Base-by-base conservation (phyloP, 768 basidiomycete genomes). In the Cyathus striatus region DNA sequence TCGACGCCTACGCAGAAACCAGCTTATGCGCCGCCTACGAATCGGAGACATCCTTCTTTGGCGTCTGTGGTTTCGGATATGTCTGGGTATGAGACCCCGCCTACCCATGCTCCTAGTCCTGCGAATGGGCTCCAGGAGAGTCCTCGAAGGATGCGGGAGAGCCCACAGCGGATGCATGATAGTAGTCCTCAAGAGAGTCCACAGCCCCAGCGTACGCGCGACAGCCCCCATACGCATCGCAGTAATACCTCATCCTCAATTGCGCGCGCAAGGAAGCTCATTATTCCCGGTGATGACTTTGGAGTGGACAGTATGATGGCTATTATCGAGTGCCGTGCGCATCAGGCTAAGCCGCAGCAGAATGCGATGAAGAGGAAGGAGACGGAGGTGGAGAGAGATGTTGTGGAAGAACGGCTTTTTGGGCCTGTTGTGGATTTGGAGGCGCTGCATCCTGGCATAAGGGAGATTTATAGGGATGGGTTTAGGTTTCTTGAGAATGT, bases 281-380 rank as follows among this genome's bases (percentile, higher is more conserved):
- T 77, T 33, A 61, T 85, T 38, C 78, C 78, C n/a, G 75, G 73
- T 47, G 82, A 94, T 55, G 90, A 94, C 59, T 94, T 94, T 63
- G 93, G 93, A 2, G 68, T 95, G 20, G 65, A 78, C 6, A 75
- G 82, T 40, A 92, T 96, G 89, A 75, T 96, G 75, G 84, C 89
- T 20, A 72, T 94, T 33, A 91, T 96, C 43, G 85, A 92, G 60
- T 73, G 76, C 26, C 72, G 73, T 24, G 81, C 79, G 20, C 57
- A 60, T 30, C 54, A 66, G 41, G 53, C 58, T 23, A 69, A 61
- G 44, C 58, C 56, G 39, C 54, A 62, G 32, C 61, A 63, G 27
- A 40, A 52, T 3, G 63, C 61, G 7, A 61, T 62, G 16, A n/a
- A n/a, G n/a, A n/a, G n/a, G n/a, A n/a, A n/a, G n/a, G n/a, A n/a